phyloP scores from a whole-genome alignment of 495 filamentous ascomycete genomes.

The Aspergillus olivimuriae region DNA sequence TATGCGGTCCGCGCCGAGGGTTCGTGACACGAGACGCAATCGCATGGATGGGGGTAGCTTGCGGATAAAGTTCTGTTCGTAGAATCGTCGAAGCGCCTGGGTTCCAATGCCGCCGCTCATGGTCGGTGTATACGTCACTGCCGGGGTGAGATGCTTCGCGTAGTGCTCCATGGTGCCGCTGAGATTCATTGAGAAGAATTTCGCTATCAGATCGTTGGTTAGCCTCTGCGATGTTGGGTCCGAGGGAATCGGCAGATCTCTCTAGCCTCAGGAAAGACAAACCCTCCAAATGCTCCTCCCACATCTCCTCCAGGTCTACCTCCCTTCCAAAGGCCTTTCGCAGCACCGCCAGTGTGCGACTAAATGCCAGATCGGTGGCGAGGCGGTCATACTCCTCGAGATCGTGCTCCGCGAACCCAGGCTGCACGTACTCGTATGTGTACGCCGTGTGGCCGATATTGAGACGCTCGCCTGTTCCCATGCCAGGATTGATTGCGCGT shows the following conservation, averaged over 20 bases:
- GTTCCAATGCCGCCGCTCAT: constrained; percentile 71
- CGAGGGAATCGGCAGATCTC: no score
- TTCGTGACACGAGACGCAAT: constrained; percentile 67
- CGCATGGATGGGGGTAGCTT: constrained; percentile 59
- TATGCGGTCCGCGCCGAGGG: constrained; percentile 53
- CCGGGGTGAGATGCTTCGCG: constrained; percentile 39
- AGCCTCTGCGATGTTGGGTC: no score
- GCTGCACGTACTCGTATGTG: constrained; percentile 39
- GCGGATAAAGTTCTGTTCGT: constrained; percentile 67
- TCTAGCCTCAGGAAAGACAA: constrained; percentile 13
- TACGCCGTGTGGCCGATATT: constrained; percentile 36
- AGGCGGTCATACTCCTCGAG: constrained; percentile 47
- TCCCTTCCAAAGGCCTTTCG: constrained; percentile 54
- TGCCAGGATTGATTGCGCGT: constrained; percentile 44
- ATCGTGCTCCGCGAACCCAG: constrained; percentile 55
- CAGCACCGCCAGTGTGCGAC: constrained; percentile 43
- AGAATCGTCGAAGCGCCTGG: constrained; percentile 62
- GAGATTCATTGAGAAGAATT: constrained; percentile 41
- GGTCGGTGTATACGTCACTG: constrained; percentile 51
- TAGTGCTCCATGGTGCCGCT: constrained; percentile 49
- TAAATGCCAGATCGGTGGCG: constrained; percentile 47
- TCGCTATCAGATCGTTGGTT: no score
- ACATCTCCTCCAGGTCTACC: constrained; percentile 50
- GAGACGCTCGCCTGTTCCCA: constrained; percentile 46
- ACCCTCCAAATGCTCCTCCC: constrained; percentile 57